Conservation (phyloP, 2,329 filamentous ascomycete species). For the Penicillium hordei region DNA sequence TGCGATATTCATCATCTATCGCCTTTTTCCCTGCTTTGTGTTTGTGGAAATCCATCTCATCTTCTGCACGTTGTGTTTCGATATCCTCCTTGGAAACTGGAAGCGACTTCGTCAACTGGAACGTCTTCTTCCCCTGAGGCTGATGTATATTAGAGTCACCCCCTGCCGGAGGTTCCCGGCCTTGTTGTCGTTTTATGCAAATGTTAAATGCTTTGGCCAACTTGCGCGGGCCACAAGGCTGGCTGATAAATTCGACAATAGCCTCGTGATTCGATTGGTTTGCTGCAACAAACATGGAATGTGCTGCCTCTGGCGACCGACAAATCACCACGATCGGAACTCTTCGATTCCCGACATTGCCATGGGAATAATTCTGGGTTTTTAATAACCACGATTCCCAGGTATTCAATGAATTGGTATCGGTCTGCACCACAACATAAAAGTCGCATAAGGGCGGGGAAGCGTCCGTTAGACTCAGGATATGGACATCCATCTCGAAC, state of each 20-base stretch:
- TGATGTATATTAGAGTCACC: conserved; percentile 5
- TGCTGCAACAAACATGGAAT: conserved; percentile 17
- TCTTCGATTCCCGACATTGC: not conserved
- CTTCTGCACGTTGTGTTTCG: not conserved
- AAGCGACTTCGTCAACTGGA: not conserved
- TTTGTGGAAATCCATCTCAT: not conserved
- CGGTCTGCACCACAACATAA: conserved; percentile 27
- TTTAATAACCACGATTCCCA: conserved; percentile 14
- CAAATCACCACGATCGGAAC: conserved; percentile 35
- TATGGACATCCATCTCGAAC: conserved; percentile 13
- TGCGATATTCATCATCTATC: not conserved
- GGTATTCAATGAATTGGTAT: conserved; percentile 18
- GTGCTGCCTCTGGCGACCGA: conserved; percentile 23
- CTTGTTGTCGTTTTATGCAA: conserved; percentile 23
- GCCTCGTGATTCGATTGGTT: conserved; percentile 11
- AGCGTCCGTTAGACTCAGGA: not conserved
- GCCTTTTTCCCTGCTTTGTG: not conserved
- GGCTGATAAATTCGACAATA: conserved; percentile 36
- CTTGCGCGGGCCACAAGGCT: conserved; percentile 38
- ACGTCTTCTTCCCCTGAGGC: not conserved
- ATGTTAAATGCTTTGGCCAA: conserved; percentile 31
- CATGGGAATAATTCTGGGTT: not conserved
- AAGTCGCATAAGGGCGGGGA: conserved; percentile 20
- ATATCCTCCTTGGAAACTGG: not conserved
- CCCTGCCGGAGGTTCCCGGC: not conserved